A percentile compares a stretch with the other conserved stretches of the same genome.
Conservation (phyloP, 805 yeast species). For the Starmerella scarabaei region DNA sequence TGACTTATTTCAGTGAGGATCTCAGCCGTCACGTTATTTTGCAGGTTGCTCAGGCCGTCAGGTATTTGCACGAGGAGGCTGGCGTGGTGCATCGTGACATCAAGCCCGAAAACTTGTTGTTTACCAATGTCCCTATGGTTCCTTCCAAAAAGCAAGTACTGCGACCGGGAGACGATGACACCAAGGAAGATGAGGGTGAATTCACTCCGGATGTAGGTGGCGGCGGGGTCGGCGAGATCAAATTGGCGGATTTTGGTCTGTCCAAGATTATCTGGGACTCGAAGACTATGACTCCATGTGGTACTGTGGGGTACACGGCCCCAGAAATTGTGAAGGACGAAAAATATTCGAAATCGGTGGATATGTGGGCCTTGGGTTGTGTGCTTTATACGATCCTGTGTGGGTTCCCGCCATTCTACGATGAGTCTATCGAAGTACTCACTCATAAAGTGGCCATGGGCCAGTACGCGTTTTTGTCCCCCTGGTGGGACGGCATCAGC, state of each 20-base stretch:
- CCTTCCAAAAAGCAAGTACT: constrained; percentile 27
- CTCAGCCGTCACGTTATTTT: constrained; percentile 57
- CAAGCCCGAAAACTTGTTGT: constrained; percentile 66
- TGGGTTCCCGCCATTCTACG: constrained; percentile 97
- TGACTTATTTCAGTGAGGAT: constrained; percentile 63
- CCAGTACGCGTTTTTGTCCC: constrained; percentile 58
- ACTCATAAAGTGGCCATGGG: constrained; percentile 74
- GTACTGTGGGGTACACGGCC: constrained; percentile 96
- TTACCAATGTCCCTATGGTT: constrained; percentile 39
- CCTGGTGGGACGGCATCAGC: constrained; percentile 85
- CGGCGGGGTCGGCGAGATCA: constrained; percentile 80
- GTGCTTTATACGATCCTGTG: constrained; percentile 84
- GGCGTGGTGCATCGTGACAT: constrained; percentile 70
- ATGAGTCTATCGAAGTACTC: constrained; percentile 58
- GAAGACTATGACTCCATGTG: constrained; percentile 94
- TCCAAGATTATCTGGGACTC: constrained; percentile 81
- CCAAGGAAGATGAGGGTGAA: constrained; percentile 73
- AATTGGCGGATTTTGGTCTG: constrained; percentile 89
- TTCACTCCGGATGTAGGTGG: constrained; percentile 75
- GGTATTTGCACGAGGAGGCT: constrained; percentile 57
- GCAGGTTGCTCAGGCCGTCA: constrained; percentile 58
- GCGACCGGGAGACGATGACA: constrained; percentile 32
- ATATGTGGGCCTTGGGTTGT: constrained; percentile 98
- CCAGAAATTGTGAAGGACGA: constrained; percentile 96
- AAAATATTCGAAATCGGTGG: constrained; percentile 83